Evolutionary conservation across 139 green algal species (phyloP).

Genomic region (Chlorella sp.): DNA sequence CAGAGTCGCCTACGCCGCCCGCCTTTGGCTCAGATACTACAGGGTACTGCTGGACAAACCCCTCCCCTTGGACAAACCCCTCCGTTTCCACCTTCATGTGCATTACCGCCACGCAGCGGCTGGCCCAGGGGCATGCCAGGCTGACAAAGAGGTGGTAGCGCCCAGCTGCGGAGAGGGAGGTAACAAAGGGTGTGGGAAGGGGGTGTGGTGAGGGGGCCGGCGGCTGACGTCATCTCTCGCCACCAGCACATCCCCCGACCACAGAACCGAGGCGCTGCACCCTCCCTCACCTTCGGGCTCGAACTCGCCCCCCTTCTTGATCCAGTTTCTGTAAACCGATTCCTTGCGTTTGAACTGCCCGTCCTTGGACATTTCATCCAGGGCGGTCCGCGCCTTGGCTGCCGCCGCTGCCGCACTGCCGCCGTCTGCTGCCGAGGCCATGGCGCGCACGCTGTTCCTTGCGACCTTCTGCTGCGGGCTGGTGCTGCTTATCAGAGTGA

Average conservation of each 20-base stretch:
- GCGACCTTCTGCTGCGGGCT: too few relatives aligned
- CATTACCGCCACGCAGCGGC: slow-evolving; percentile 68
- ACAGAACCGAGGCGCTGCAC: not conserved
- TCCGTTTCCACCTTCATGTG: slow-evolving; percentile 76
- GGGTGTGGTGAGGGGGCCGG: not conserved
- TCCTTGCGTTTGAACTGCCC: slow-evolving; percentile 59
- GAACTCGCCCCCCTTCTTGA: slow-evolving; percentile 60
- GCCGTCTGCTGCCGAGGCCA: slow-evolving; percentile 2
- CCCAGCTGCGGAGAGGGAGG: slow-evolving; percentile 53
- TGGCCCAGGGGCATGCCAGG: slow-evolving; percentile 95
- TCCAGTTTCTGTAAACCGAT: slow-evolving; percentile 49
- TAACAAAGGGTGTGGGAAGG: too few relatives aligned
- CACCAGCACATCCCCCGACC: too few relatives aligned
- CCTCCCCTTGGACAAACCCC: slow-evolving; percentile 11
- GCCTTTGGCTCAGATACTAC: too few relatives aligned
- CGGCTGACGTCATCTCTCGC: not conserved
- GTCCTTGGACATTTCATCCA: slow-evolving; percentile 59
- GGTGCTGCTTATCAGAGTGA: too few relatives aligned
- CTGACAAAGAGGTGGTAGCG: slow-evolving; percentile 98
- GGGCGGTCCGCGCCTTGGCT: slow-evolving; percentile 49
- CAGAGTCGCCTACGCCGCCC: slow-evolving; percentile 40
- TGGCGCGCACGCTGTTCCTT: not conserved
- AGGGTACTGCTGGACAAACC: too few relatives aligned
- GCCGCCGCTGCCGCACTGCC: not conserved
- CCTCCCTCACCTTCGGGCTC: slow-evolving; percentile 59